phyloP scores from a whole-genome alignment of 2,329 filamentous ascomycete genomes.

The Colletotrichum chlorophyti region DNA sequence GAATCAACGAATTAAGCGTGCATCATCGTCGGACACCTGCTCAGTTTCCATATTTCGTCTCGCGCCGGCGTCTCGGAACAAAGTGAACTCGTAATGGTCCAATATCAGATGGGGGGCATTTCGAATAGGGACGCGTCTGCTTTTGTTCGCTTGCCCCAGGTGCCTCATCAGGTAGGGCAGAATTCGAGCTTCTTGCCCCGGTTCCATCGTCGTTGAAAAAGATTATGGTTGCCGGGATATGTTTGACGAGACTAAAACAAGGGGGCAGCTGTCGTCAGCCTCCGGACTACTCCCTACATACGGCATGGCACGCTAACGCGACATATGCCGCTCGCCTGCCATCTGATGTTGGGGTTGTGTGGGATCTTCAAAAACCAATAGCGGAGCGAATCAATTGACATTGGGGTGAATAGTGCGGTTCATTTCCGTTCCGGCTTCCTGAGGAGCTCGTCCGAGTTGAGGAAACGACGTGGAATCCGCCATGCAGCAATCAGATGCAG shows the following conservation, averaged over 20 bases:
- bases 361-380: conserved; percentile 2
- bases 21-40: not conserved
- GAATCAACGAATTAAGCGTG: not conserved
- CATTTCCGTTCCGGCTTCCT: no score
- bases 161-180: conserved; percentile 25
- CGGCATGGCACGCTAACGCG: no score
- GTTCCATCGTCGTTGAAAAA: conserved; percentile 8
- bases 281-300: no score
- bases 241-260: not conserved
- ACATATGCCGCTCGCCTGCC: conserved; percentile 10
- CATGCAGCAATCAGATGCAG: conserved; percentile 22
- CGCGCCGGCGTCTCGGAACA: conserved; percentile 17
- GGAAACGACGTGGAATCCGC: conserved; percentile 27
- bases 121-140: conserved; percentile 14
- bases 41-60: not conserved
- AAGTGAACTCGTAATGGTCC: conserved; percentile 16
- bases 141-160: conserved; percentile 20
- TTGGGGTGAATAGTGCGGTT: not conserved
- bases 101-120: conserved; percentile 5
- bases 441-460: conserved; percentile 10
- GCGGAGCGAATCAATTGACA: not conserved
- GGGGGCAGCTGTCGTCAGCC: conserved; percentile 13
- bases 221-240: conserved; percentile 16
- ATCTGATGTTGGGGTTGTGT: conserved; percentile 10
- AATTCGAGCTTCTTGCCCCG: conserved; percentile 22